Evolutionary conservation across 768 basidiomycete species (phyloP).

Genomic region (Kwoniella heveanensis): DNA sequence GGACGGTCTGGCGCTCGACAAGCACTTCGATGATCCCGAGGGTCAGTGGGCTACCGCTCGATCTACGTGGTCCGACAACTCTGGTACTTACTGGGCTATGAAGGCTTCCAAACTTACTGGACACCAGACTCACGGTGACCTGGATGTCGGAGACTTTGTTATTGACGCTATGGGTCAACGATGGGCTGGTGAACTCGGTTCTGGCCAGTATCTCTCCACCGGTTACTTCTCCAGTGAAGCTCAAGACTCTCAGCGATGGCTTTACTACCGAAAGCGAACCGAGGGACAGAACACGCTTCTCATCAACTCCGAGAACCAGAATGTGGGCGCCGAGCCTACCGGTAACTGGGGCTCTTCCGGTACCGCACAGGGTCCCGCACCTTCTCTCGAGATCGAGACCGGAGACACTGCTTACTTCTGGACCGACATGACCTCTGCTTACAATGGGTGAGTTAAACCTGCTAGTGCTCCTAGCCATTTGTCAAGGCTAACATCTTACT

Average conservation of each 20-base stretch:
- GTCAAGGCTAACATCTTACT: constrained; percentile 8
- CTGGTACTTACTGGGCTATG: constrained; percentile 80
- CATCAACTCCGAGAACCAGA: constrained; percentile 75
- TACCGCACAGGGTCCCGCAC: constrained; percentile 76
- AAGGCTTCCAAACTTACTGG: constrained; percentile 79
- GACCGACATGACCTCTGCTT: constrained; percentile 76
- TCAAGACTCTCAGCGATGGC: constrained; percentile 75
- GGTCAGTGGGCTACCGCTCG: constrained; percentile 92
- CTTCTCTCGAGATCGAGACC: constrained; percentile 66
- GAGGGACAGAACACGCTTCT: constrained; percentile 96
- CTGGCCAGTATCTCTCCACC: constrained; percentile 74
- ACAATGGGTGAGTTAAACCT: constrained; percentile 40
- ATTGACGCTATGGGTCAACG: constrained; percentile 88
- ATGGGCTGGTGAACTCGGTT: constrained; percentile 94
- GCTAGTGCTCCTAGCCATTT: neutral
- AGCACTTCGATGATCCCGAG: constrained; percentile 69
- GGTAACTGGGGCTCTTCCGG: constrained; percentile 64
- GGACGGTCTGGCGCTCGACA: constrained; percentile 79
- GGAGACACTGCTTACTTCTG: constrained; percentile 79
- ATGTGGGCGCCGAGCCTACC: constrained; percentile 67
- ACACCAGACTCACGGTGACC: constrained; percentile 93
- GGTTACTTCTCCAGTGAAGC: constrained; percentile 77
- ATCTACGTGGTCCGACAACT: constrained; percentile 84
- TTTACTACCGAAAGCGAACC: constrained; percentile 93
- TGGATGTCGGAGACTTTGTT: constrained; percentile 94